Percentiles rank a stretch among this genome's conserved stretches.
Conservation (phyloP, 352 stramenopile species). For the Globisporangium splendens region DNA sequence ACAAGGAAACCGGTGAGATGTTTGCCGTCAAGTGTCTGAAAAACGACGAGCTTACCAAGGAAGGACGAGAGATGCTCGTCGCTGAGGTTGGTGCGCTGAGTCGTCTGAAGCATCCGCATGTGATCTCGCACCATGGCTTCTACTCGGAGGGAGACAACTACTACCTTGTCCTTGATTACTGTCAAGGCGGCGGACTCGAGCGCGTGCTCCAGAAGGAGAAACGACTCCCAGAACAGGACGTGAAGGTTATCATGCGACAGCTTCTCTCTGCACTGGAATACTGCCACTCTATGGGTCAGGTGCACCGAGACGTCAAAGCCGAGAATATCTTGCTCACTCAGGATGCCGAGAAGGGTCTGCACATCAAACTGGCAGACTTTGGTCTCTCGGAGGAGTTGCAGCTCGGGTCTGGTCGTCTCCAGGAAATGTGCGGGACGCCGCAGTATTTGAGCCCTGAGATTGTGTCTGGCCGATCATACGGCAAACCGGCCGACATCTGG, state of each 20-base stretch:
- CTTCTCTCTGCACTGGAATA: constrained; percentile 77
- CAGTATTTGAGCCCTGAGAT: constrained; percentile 97
- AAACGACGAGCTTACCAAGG: constrained; percentile 39
- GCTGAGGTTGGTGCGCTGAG: constrained; percentile 66
- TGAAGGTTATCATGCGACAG: constrained; percentile 73
- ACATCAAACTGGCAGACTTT: constrained; percentile 91
- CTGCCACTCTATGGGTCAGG: constrained; percentile 86
- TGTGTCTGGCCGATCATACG: constrained; percentile 88
- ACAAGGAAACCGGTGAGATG: constrained; percentile 35
- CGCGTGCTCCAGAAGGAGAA: constrained; percentile 62
- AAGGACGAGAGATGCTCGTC: constrained; percentile 62
- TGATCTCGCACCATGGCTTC: constrained; percentile 80
- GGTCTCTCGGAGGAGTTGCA: constrained; percentile 88
- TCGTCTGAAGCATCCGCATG: constrained; percentile 73
- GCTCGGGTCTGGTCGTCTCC: constrained; percentile 81
- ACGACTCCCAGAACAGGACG: constrained; percentile 58
- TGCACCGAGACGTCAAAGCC: constrained; percentile 85
- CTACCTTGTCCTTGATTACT: constrained; percentile 86
- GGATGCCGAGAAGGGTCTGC: constrained; percentile 49
- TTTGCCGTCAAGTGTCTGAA: constrained; percentile 69
- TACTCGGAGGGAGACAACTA: constrained; percentile 76
- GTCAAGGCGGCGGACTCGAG: constrained; percentile 77
- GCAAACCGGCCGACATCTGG: constrained; percentile 93
- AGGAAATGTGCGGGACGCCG: constrained; percentile 93
- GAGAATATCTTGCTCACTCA: constrained; percentile 85